Evolutionary conservation across 2,329 filamentous ascomycete species (phyloP), one percentile per base, ranked within the genome.

Genomic region (Corinectria fuckeliana): DNA sequence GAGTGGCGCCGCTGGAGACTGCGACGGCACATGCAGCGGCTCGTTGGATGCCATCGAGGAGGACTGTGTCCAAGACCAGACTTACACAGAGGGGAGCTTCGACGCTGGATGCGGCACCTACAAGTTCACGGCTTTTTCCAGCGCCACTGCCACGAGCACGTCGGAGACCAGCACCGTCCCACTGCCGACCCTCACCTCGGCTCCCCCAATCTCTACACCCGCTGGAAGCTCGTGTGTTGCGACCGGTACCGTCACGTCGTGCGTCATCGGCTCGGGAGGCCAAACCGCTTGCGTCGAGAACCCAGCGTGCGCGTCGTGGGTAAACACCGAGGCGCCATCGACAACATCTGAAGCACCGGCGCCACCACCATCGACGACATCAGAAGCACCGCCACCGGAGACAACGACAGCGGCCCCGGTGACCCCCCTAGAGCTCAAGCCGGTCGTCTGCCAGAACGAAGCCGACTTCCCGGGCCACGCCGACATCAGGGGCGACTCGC

Each of bases 51-150:
- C n/a, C 14, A 13, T 34, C 32, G 32, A 34, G 16, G 32, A n/a
- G 14, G 7, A n/a, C 5, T 34, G 32, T 9, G 5, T 34, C 5
- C 32, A 7, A n/a, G 14, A 7, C 5, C 13, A 34, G n/a, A n/a
- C 32, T 3, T 34, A 34, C 32, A 34, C 14, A 1, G 32, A 42
- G 25, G 50, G 34, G n/a, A 52, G 10, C 13, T 23, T 52, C n/a
- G 38, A 42, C 32, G 50, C 42, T 42, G 50, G 50, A 26, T 52
- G 50, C 16, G 50, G 50, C 34, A 41, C 36, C 16, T 52, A 52
- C 36, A 42, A 42, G 11, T 42, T 26, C 50, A 52, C 20, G 16
- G 25, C 34, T n/a, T n/a, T n/a, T n/a, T n/a, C n/a, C 23, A 52
- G n/a, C 23, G n/a, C n/a, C n/a, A n/a, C n/a, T 30, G 8, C 32